These are phyloP conservation scores for Prototheca stagnorum DNA, from an alignment of 163 green algal genomes.

Conservation along the genomic window DNA sequence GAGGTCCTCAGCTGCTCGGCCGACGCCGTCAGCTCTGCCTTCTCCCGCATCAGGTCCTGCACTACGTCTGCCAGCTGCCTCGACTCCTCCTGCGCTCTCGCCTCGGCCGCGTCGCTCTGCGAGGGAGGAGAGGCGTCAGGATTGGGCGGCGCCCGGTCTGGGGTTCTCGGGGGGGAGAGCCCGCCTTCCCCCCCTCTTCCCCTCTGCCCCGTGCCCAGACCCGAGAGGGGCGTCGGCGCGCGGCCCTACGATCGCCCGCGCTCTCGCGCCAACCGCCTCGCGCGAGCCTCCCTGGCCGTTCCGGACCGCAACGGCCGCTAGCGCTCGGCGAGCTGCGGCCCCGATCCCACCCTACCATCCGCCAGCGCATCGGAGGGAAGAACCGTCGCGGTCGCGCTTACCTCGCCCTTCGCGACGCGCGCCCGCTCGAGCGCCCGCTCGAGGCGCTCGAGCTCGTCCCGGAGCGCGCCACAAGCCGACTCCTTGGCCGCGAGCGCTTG, in stretches of 20 bases:
- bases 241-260: too few relatives aligned
- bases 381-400: neutral
- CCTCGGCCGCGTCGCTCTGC: neutral
- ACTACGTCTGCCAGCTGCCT: neutral
- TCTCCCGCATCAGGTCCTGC: neutral
- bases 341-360: neutral
- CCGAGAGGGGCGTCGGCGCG: too few relatives aligned
- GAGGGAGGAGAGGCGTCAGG: too few relatives aligned
- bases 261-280: too few relatives aligned
- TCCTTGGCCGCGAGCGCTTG: conserved; percentile 4
- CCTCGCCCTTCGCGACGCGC: neutral
- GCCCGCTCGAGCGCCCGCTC: neutral
- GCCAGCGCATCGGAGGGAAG: neutral
- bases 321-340: neutral
- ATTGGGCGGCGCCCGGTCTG: too few relatives aligned
- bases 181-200: too few relatives aligned
- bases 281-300: too few relatives aligned
- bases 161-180: too few relatives aligned
- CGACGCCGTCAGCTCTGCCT: neutral
- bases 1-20: neutral
- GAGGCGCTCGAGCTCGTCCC: neutral
- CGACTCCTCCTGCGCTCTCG: neutral
- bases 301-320: too few relatives aligned
- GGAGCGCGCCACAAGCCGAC: neutral
- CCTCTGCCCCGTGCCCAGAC: too few relatives aligned